phyloP scores from a whole-genome alignment of 2,329 filamentous ascomycete genomes.

The Didymella glomerata region DNA sequence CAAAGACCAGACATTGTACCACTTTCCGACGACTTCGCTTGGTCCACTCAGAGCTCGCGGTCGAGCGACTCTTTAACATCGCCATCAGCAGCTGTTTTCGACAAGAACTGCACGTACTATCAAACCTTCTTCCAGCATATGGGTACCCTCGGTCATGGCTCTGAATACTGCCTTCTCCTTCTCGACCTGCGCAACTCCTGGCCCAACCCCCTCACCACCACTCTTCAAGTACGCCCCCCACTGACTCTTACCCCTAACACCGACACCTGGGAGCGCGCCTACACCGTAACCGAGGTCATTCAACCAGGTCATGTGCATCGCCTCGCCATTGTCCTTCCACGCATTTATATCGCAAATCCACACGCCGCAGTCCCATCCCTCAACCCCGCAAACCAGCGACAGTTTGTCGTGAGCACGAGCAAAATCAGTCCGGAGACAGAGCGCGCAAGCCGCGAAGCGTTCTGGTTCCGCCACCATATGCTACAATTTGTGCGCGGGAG shows the following conservation, averaged over 20 bases:
- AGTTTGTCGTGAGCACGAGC: conserved; percentile 86
- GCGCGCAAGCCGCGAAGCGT: conserved; percentile 78
- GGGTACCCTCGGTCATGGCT: conserved; percentile 52
- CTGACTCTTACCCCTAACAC: conserved; percentile 4
- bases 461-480: conserved; percentile 89
- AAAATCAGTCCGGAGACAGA: conserved; percentile 83
- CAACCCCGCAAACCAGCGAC: conserved; percentile 82
- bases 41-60: conserved; percentile 55
- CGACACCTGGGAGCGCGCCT: conserved; percentile 30
- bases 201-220: conserved; percentile 79
- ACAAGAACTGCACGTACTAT: conserved; percentile 53
- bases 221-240: conserved; percentile 59
- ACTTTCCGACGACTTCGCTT: conserved; percentile 74
- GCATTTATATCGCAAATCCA: conserved; percentile 78
- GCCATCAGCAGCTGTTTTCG: conserved; percentile 3
- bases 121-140: conserved; percentile 57
- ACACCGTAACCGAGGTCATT: conserved; percentile 55
- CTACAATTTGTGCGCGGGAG: conserved; percentile 74
- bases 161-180: conserved; percentile 78
- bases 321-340: conserved; percentile 76
- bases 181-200: conserved; percentile 90
- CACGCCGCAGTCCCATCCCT: conserved; percentile 80
- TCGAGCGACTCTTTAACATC: not conserved
- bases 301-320: conserved; percentile 72
- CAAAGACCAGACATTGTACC: conserved; percentile 80